Conservation (phyloP, 2,329 filamentous ascomycete species). For the Fusarium floridanum region DNA sequence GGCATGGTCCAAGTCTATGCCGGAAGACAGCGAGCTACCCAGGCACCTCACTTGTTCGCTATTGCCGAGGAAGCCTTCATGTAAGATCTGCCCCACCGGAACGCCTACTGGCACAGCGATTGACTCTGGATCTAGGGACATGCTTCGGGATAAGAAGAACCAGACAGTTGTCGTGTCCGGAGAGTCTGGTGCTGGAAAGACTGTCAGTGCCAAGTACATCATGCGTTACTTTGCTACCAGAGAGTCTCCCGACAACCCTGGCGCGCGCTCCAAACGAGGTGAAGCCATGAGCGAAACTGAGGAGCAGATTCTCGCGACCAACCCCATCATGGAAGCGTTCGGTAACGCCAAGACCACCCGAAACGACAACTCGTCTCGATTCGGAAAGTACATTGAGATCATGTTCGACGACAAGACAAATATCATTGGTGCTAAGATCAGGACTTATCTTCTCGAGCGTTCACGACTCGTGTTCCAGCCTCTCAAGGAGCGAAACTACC, state of each 20-base stretch:
- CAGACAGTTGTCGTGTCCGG: conserved; percentile 99
- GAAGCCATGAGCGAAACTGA: conserved; percentile 96
- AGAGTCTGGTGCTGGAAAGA: conserved; percentile 98
- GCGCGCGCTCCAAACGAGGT: conserved; percentile 80
- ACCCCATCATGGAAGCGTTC: conserved; percentile 99
- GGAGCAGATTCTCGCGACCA: conserved; percentile 97
- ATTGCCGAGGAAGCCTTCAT: conserved; percentile 99
- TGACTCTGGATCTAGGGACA: conserved; percentile 76
- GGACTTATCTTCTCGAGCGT: conserved; percentile 94
- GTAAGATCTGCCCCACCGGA: conserved; percentile 59
- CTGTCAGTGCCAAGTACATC: conserved; percentile 99
- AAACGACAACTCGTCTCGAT: conserved; percentile 98
- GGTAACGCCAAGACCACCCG: conserved; percentile 99
- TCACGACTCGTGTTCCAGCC: conserved; percentile 98
- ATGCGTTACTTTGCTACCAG: conserved; percentile 99
- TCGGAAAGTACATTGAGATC: conserved; percentile 99
- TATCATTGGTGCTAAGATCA: conserved; percentile 97
- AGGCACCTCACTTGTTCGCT: conserved; percentile 97
- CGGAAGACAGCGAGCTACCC: conserved; percentile 94
- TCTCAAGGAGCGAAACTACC: conserved; percentile 97
- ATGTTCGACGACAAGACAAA: conserved; percentile 97
- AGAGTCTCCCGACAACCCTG: conserved; percentile 90
- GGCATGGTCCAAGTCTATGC: conserved; percentile 99
- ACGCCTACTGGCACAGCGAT: conserved; percentile 30
- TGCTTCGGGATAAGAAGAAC: conserved; percentile 95